phyloP scores from a whole-genome alignment of 345 rosid species.

The Punica granatum region DNA sequence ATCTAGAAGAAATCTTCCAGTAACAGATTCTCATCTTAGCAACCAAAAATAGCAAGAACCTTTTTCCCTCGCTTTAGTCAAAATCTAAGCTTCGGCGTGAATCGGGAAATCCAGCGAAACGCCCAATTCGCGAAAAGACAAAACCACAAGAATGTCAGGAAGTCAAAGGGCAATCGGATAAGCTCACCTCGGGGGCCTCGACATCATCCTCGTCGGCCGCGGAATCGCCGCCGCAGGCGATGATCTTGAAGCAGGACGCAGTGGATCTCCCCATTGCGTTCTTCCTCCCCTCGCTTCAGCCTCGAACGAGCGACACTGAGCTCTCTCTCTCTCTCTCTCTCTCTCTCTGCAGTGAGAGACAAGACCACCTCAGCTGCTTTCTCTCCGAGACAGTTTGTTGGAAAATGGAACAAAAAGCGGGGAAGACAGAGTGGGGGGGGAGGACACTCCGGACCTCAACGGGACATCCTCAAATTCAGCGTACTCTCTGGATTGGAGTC shows the following conservation, averaged over 20 bases:
- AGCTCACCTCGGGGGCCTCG: constrained; percentile 36
- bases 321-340: constrained; percentile 9
- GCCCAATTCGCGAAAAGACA: background rate
- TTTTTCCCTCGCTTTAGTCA: no score
- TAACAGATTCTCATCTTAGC: no score
- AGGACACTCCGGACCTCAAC: constrained; percentile 38
- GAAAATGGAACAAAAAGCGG: constrained; percentile 27
- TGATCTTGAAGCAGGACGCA: constrained; percentile 62
- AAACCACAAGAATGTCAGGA: background rate
- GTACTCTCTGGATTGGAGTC: constrained; percentile 22
- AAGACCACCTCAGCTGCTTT: constrained; percentile 13
- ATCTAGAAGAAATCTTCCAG: background rate
- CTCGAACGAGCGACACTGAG: background rate
- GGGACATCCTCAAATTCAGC: constrained; percentile 22
- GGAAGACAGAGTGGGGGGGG: background rate
- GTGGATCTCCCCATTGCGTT: constrained; percentile 57
- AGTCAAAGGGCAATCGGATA: constrained; percentile 5
- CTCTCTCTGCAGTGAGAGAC: constrained; percentile 8
- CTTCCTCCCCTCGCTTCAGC: constrained; percentile 5
- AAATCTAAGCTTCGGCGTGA: background rate
- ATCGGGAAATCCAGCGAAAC: background rate
- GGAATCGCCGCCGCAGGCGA: constrained; percentile 59
- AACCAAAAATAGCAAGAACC: no score
- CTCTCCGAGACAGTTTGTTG: constrained; percentile 25
- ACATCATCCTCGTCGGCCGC: constrained; percentile 34